Percentiles rank a stretch among this genome's conserved stretches.
Evolutionary conservation across 192 early-diverging fungal genomes (phyloP).

Genomic region (Bifiguratus adelaidae): DNA sequence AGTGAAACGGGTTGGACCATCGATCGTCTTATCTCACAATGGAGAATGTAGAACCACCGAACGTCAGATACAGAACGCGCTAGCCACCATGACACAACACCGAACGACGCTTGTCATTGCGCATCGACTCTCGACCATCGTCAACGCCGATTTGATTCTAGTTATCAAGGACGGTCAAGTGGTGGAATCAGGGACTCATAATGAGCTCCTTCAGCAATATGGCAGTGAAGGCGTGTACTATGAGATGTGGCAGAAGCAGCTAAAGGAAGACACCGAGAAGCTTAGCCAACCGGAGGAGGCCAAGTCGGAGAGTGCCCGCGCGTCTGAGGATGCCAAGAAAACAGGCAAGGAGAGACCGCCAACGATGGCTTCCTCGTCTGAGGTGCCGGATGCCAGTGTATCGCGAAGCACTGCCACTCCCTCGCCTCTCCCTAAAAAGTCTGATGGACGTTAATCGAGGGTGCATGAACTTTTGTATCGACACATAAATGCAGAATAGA

Average conservation of each 20-base stretch:
- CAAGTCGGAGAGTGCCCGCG: too few species aligned
- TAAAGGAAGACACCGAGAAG: conserved; percentile 40
- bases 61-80: conserved; percentile 74
- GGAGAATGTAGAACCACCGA: conserved; percentile 25
- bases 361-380: too few species aligned
- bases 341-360: too few species aligned
- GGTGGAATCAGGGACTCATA: conserved; percentile 76
- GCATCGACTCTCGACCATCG: conserved; percentile 76
- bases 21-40: conserved; percentile 28
- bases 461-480: too few species aligned
- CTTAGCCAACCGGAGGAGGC: too few species aligned
- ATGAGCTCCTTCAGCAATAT: conserved; percentile 56
- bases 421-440: too few species aligned
- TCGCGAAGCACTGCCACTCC: too few species aligned
- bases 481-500: too few species aligned
- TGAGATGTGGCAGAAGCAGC: conserved; percentile 90
- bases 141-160: conserved; percentile 78
- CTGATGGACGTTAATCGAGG: too few species aligned
- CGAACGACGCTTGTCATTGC: conserved; percentile 85
- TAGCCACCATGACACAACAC: conserved; percentile 62
- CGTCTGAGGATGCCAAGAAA: too few species aligned
- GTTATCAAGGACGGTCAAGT: conserved; percentile 71
- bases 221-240: conserved; percentile 61
- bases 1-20: conserved; percentile 51
- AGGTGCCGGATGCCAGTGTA: too few species aligned